Conservation (phyloP, 257 asterid genomes). For the Nicotiana noctiflora region DNA sequence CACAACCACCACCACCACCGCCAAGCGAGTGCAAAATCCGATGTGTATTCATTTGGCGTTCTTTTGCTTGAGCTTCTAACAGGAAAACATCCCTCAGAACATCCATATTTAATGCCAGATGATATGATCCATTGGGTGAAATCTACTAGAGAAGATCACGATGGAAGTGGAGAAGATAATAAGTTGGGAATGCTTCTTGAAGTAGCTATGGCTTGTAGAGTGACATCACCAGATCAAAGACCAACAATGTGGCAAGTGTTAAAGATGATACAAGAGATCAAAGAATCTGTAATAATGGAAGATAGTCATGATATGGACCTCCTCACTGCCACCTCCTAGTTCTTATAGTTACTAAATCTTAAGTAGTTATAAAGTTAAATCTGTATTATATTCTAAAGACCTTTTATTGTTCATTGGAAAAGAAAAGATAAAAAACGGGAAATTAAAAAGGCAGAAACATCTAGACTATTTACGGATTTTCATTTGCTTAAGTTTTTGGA, state of each 20-base stretch:
- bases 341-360: background rate
- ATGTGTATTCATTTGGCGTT: conserved; percentile 76
- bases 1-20: conserved; percentile 18
- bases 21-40: conserved; percentile 55
- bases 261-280: conserved; percentile 89
- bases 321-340: conserved; percentile 17
- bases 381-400: background rate
- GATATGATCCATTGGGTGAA: conserved; percentile 69
- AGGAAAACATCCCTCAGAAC: conserved; percentile 59
- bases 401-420: background rate
- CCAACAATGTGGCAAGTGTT: conserved; percentile 95
- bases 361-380: background rate
- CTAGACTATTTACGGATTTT: too few species aligned
- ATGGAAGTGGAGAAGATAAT: conserved; percentile 28
- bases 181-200: conserved; percentile 68
- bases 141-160: conserved; percentile 51
- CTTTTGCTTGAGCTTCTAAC: conserved; percentile 72
- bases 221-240: conserved; percentile 58
- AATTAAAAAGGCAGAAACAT: too few species aligned
- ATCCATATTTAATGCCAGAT: conserved; percentile 33
- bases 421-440: background rate
- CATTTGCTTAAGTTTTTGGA: too few species aligned
- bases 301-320: conserved; percentile 36
- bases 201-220: conserved; percentile 70
- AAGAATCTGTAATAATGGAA: conserved; percentile 58